Percentiles rank a stretch among this genome's conserved stretches.
phyloP scores from a whole-genome alignment of 2,329 filamentous ascomycete species.

The Neophaeococcomyces mojaviensis region DNA sequence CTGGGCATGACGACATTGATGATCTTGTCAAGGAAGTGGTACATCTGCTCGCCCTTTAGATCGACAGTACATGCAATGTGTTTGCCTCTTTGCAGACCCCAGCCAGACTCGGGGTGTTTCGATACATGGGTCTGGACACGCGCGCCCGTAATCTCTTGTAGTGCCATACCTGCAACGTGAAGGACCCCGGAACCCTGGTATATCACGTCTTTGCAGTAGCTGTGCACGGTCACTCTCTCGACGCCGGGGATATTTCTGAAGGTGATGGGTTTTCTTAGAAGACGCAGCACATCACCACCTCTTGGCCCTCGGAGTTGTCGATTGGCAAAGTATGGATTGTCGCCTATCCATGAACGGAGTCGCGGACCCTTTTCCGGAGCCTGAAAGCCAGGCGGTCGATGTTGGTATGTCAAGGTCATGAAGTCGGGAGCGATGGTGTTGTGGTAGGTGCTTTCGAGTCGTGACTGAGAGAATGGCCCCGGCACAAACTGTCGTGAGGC shows the following conservation, averaged over 20 bases:
- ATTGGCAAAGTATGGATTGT: slow-evolving; percentile 91
- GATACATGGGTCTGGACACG: slow-evolving; percentile 63
- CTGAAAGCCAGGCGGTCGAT: slow-evolving; percentile 70
- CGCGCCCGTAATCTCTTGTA: slow-evolving; percentile 79
- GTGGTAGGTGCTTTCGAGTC: slow-evolving; percentile 83
- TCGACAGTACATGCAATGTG: slow-evolving; percentile 65
- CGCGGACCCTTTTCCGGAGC: slow-evolving; percentile 53
- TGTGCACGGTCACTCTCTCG: slow-evolving; percentile 71
- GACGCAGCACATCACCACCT: slow-evolving; percentile 55
- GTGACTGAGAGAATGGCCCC: slow-evolving; percentile 81
- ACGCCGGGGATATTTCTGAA: slow-evolving; percentile 83
- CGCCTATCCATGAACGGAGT: slow-evolving; percentile 78
- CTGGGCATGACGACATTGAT: slow-evolving; percentile 84
- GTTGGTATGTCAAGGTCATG: slow-evolving; percentile 79
- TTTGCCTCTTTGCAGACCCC: slow-evolving; percentile 64
- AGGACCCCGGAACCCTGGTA: slow-evolving; percentile 65
- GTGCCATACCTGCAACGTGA: slow-evolving; percentile 71
- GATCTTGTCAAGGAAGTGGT: slow-evolving; percentile 84
- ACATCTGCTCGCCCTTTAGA: slow-evolving; percentile 70
- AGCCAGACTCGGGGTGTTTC: slow-evolving; percentile 64
- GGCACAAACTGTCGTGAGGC: slow-evolving; percentile 81
- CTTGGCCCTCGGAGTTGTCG: slow-evolving; percentile 76
- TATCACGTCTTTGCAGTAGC: slow-evolving; percentile 61
- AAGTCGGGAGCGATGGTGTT: slow-evolving; percentile 80
- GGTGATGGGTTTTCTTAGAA: slow-evolving; percentile 51